phyloP scores from a whole-genome alignment of 2,329 filamentous ascomycete species.

The Fusarium luffae region DNA sequence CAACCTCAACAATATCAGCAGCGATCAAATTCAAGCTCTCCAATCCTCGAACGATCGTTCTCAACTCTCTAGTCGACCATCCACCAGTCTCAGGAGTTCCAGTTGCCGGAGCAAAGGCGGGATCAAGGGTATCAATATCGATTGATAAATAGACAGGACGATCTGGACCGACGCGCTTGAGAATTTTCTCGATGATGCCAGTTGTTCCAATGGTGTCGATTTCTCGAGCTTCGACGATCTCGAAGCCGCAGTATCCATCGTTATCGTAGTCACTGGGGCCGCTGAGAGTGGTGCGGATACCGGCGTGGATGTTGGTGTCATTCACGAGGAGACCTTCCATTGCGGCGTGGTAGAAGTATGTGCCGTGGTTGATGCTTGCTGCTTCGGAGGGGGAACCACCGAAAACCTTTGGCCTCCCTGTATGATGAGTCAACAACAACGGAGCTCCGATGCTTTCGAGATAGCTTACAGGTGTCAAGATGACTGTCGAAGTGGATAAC shows the following conservation, averaged over 20 bases:
- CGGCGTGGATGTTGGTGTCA: constrained; percentile 88
- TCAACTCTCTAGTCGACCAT: constrained; percentile 78
- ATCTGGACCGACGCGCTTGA: constrained; percentile 76
- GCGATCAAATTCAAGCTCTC: constrained; percentile 76
- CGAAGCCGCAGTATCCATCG: constrained; percentile 80
- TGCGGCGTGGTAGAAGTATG: constrained; percentile 86
- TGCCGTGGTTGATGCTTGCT: constrained; percentile 86
- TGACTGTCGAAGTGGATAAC: constrained; percentile 74
- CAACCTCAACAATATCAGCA: constrained; percentile 78
- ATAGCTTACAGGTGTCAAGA: constrained; percentile 69
- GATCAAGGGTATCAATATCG: constrained; percentile 87
- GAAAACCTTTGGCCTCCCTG: constrained; percentile 86
- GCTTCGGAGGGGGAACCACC: constrained; percentile 81
- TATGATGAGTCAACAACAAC: fast-evolving
- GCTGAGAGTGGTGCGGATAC: constrained; percentile 83
- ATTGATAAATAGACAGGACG: constrained; percentile 84
- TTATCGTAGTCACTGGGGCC: constrained; percentile 76
- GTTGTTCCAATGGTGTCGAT: constrained; percentile 65
- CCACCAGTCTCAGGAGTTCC: constrained; percentile 82
- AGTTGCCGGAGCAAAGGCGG: constrained; percentile 80
- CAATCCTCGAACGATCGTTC: constrained; percentile 76
- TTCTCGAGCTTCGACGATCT: constrained; percentile 76
- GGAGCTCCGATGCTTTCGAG: no score
- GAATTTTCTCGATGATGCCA: constrained; percentile 83
- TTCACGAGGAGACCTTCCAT: constrained; percentile 82